Conservation (phyloP, 2,329 filamentous ascomycete species). For the Nannizzia gypsea region DNA sequence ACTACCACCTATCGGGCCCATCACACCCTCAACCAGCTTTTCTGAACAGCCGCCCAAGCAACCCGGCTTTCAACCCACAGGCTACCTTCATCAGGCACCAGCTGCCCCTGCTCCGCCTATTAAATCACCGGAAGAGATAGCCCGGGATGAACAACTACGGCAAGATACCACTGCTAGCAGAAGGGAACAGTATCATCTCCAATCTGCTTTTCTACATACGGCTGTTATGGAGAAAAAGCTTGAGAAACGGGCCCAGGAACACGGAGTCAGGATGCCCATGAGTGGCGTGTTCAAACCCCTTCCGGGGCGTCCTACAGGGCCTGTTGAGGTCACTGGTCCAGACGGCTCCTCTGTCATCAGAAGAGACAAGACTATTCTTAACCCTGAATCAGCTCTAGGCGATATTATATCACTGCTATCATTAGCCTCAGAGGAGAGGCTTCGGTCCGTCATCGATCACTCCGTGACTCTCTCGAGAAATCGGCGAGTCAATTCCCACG, state of each 20-base stretch:
- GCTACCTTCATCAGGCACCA: constrained; percentile 54
- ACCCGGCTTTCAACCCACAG: constrained; percentile 42
- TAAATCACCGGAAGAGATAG: constrained; percentile 9
- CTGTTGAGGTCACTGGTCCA: constrained; percentile 43
- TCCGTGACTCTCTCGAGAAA: constrained; percentile 57
- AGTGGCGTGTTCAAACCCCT: constrained; percentile 39
- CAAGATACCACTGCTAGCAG: constrained; percentile 51
- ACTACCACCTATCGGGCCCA: constrained; percentile 28
- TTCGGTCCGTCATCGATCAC: constrained; percentile 67
- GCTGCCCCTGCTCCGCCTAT: constrained; percentile 39
- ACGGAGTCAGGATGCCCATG: constrained; percentile 48
- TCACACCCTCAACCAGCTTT: constrained; percentile 38
- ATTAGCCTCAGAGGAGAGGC: constrained; percentile 66
- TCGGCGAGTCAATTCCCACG: constrained; percentile 67
- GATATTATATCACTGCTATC: constrained; percentile 77
- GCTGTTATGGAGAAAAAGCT: constrained; percentile 44
- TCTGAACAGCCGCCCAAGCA: constrained; percentile 38
- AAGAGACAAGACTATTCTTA: constrained; percentile 58
- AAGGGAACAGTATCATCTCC: constrained; percentile 57
- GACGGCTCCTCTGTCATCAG: constrained; percentile 53
- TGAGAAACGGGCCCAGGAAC: constrained; percentile 47
- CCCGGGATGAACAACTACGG: constrained; percentile 46
- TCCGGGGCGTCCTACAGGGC: constrained; percentile 30
- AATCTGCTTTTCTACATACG: constrained; percentile 60
- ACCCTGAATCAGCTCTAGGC: constrained; percentile 58